These are phyloP conservation scores for Brettanomyces nanus DNA, from an alignment of 805 yeast species.

Conservation along the genomic window DNA sequence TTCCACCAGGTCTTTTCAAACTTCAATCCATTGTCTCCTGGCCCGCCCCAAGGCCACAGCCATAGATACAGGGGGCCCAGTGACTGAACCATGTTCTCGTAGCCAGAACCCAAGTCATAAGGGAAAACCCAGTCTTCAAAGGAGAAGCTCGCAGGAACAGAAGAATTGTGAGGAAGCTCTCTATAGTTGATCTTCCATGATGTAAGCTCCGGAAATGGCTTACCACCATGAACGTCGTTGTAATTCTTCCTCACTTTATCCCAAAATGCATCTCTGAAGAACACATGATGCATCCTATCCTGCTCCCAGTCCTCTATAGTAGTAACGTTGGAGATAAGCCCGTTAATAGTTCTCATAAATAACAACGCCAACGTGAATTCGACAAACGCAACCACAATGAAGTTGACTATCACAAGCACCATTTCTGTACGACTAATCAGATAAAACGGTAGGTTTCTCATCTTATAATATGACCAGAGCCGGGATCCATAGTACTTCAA, in stretches of 20 bases:
- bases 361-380: conserved; percentile 51
- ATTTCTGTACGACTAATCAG: conserved; percentile 46
- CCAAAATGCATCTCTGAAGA: conserved; percentile 49
- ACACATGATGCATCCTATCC: conserved; percentile 69
- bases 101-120: conserved; percentile 57
- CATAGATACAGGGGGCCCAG: conserved; percentile 62
- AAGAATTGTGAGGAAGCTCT: conserved; percentile 11
- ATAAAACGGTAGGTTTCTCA: conserved; percentile 48
- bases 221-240: conserved; percentile 26
- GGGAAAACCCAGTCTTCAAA: conserved; percentile 74
- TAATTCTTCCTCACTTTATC: conserved; percentile 37
- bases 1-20: conserved; percentile 47
- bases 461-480: conserved; percentile 35
- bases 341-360: conserved; percentile 50
- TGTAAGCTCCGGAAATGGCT: conserved; percentile 33
- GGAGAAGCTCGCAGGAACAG: conserved; percentile 30
- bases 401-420: conserved; percentile 42
- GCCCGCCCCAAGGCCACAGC: conserved; percentile 64
- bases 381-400: conserved; percentile 53
- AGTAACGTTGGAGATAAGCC: conserved; percentile 61
- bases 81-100: conserved; percentile 40
- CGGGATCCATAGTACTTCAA: conserved; percentile 34
- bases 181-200: conserved; percentile 34
- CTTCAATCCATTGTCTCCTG: conserved; percentile 50
- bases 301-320: conserved; percentile 91